phyloP scores from a whole-genome alignment of 306 rosid species.

The Canavalia ensiformis region DNA sequence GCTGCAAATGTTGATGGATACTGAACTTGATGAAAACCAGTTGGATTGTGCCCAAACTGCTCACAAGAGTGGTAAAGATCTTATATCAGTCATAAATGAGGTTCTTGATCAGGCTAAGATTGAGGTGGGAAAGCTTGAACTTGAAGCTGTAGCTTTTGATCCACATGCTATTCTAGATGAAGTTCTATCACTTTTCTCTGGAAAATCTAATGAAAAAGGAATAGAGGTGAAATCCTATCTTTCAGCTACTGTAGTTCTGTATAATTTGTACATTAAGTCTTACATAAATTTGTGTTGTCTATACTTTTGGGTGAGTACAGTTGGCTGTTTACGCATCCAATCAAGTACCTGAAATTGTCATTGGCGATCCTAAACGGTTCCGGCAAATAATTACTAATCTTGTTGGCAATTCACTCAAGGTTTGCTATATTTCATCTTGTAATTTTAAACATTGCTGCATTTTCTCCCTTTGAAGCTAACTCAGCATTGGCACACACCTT shows the following conservation, averaged over 20 bases:
- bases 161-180: constrained; percentile 83
- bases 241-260: constrained; percentile 34
- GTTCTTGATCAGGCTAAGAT: constrained; percentile 98
- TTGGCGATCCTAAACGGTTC: constrained; percentile 92
- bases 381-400: constrained; percentile 90
- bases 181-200: constrained; percentile 76
- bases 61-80: constrained; percentile 83
- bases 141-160: constrained; percentile 85
- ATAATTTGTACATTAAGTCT: constrained; percentile 42
- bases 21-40: constrained; percentile 84
- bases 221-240: constrained; percentile 73
- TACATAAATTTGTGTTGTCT: constrained; percentile 38
- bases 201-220: constrained; percentile 75
- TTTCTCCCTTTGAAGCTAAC: constrained; percentile 7
- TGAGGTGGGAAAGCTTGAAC: constrained; percentile 94
- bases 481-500: background rate
- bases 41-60: constrained; percentile 87
- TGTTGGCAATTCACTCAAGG: constrained; percentile 93
- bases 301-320: constrained; percentile 64
- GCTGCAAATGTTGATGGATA: constrained; percentile 98
- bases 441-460: background rate
- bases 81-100: constrained; percentile 88
- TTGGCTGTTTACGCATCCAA: constrained; percentile 90
- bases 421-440: constrained; percentile 45
- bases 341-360: constrained; percentile 77